phyloP scores from a whole-genome alignment of 1,139 yeast genomes.

The Kluyveromyces sp. region DNA sequence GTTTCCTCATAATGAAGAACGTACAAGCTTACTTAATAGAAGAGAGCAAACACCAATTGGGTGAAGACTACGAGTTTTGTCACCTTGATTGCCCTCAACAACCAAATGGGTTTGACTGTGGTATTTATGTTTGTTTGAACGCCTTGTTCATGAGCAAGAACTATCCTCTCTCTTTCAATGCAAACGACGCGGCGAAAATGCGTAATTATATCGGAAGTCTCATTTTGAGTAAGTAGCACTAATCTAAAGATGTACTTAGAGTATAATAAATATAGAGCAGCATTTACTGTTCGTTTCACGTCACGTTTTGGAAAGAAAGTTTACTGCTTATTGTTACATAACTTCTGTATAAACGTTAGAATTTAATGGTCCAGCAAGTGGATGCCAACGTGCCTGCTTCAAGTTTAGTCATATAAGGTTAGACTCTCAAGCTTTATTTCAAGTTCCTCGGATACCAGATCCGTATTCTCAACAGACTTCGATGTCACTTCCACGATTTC shows the following conservation, averaged over 20 bases:
- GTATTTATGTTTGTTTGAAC: slow-evolving; percentile 83
- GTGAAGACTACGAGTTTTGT: slow-evolving; percentile 34
- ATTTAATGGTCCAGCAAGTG: no score
- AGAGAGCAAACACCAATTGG: slow-evolving; percentile 41
- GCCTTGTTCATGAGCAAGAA: slow-evolving; percentile 54
- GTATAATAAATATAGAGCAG: no score
- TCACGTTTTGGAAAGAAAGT: no score
- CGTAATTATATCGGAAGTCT: slow-evolving; percentile 57
- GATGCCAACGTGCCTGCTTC: background rate
- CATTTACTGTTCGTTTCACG: slow-evolving; percentile 1
- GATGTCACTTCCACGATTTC: background rate
- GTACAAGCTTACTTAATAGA: slow-evolving; percentile 55
- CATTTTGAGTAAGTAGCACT: slow-evolving; percentile 16
- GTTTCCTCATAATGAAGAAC: slow-evolving; percentile 47
- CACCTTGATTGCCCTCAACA: slow-evolving; percentile 69
- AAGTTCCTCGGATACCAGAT: slow-evolving; percentile 14
- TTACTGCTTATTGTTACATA: no score
- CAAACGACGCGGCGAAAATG: slow-evolving; percentile 61
- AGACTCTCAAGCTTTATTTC: slow-evolving; percentile 1
- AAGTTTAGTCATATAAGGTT: background rate
- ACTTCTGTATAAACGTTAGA: no score
- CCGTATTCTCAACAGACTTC: background rate
- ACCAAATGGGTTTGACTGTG: slow-evolving; percentile 88
- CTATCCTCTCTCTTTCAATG: slow-evolving; percentile 47
- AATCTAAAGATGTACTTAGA: no score